phyloP scores from a whole-genome alignment of 306 rosid genomes.

The Lotus japonicus region DNA sequence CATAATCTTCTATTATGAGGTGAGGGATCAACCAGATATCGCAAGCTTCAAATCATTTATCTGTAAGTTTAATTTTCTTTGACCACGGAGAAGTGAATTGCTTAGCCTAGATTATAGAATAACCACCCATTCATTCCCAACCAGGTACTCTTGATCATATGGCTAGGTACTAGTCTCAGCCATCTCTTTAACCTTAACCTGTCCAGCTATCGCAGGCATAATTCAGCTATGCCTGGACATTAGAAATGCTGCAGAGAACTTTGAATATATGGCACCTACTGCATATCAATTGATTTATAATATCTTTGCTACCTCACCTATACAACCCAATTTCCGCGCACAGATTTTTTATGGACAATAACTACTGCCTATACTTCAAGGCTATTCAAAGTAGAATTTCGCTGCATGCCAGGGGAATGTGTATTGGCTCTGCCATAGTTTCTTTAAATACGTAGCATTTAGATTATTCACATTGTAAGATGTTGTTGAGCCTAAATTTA shows the following conservation, averaged over 20 bases:
- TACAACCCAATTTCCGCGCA: not conserved
- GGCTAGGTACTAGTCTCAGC: not conserved
- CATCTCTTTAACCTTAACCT: not conserved
- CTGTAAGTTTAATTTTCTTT: not conserved
- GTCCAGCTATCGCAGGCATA: not conserved
- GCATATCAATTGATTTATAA: not conserved
- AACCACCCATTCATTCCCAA: not conserved
- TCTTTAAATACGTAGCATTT: not conserved
- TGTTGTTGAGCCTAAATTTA: not conserved
- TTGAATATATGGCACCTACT: not conserved
- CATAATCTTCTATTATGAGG: not conserved
- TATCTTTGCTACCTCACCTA: not conserved
- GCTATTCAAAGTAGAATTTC: not conserved
- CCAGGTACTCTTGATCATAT: not conserved
- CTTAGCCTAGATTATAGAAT: conserved; percentile 4
- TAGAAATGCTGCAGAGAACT: not conserved
- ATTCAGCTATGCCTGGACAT: not conserved
- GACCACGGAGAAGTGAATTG: not conserved
- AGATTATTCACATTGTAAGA: not conserved
- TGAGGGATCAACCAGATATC: not conserved
- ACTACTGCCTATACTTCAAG: not conserved
- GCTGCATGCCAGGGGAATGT: not conserved
- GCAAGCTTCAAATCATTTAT: not conserved
- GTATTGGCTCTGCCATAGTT: not conserved
- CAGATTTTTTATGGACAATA: not conserved